Evolutionary conservation across 164 flowering plant species (phyloP), one percentile per base, ranked within the genome.

Genomic region (Stephania yunnanensis): DNA sequence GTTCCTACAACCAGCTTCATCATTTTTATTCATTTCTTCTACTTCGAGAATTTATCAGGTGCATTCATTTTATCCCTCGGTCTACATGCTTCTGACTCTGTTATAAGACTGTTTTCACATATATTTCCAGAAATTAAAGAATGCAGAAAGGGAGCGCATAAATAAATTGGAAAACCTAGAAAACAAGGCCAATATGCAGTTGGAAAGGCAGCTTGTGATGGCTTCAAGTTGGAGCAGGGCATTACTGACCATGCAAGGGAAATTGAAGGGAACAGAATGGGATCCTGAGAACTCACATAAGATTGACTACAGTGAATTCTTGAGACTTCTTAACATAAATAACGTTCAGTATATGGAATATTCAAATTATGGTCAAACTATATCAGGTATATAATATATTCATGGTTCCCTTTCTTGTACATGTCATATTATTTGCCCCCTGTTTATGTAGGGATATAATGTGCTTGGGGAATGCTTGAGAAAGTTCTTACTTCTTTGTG

Each of bases 281-380:
- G 96, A 95, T 82, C 99, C 99, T 71, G 89, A 84, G 75, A 90
- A 86, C 80, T 91, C 97, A 42, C 95, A 92, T 73, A 78, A 74
- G 83, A 95, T 95, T 73, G 84, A 87, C 68, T 95, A 82, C 69
- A 93, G 95, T 84, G 98, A 95, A 55, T 95, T 95, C 75, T 79
- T 79, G 88, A 80, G 82, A 71, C 92, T 95, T 78, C 89, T 93
- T 6, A 83, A 93, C 77, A 87, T 94, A 12, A 95, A 88, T 46
- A 87, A 87, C 80, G 98, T 95, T 55, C 89, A 91, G 75, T 93
- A 84, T 72, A 87, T 95, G 92, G 98, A 95, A 83, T 95, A 95
- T 78, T 87, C 99, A 73, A 87, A 93, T 77, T 93, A 84, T 79
- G 99, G 98, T 7, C 97, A 93, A 82, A 87, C 89, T n/a, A 65